Evolutionary conservation across 495 filamentous ascomycete genomes (phyloP), one percentile per base, ranked within the genome.

Genomic region (Penicillium psychrofluorescens): DNA sequence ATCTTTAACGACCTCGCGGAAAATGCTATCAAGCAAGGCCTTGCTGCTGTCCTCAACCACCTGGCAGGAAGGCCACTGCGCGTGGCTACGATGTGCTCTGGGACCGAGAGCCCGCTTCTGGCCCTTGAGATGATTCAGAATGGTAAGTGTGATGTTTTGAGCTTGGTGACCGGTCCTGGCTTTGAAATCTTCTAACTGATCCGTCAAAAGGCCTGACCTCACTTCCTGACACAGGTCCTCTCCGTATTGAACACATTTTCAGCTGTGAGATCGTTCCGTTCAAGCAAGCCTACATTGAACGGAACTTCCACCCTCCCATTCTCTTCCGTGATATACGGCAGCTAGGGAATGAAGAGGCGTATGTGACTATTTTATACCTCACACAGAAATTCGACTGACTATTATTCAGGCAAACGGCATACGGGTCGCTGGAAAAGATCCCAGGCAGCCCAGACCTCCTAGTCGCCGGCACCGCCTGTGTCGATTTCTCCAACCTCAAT

Each of bases 221-320:
- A 3, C 16, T 22, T 6, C 22, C 22, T 22, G 22, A 4, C 2
- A 4, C 22, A 6, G 22, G 22, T 4, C 22, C 0, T 4, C 41
- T 59, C 9, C 33, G 38, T 16, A 30, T 87, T 27, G 53, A 74
- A 0, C 88, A 95, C 55, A 46, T 78, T 2, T 92, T 90, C 58
- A 88, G 84, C 50, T 85, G 80, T 14, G 88, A 94, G 59, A 88
- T 90, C 36, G 85, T 79, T 36, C 73, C 78, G 0, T 84, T 74
- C 60, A 92, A 92, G 53, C 86, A 91, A 54, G 79, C 79, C 2
- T 91, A 86, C 56, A 92, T 95, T 47, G 73, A 84, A 48, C 70
- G 84, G 11, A 95, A 92, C 59, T 81, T 84, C 43, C 66, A 72
- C 8, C 75, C 78, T 0, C 67, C 66, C 0, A 61, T 80, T 28